These are phyloP conservation scores for Talaromyces albobiverticillius DNA, from an alignment of 2,329 filamentous ascomycete species.

Conservation along the genomic window DNA sequence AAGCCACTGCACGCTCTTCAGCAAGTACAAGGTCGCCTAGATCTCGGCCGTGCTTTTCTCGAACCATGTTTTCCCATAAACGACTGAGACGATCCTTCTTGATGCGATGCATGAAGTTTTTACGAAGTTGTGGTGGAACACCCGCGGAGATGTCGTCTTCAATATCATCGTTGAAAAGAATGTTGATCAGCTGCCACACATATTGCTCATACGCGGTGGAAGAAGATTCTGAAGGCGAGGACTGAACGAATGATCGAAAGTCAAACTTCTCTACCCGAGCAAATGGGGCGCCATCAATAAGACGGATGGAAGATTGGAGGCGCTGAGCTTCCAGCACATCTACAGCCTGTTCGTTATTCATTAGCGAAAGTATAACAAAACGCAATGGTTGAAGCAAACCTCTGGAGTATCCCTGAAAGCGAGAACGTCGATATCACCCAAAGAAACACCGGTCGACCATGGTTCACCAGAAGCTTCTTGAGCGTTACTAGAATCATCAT, in stretches of 20 bases:
- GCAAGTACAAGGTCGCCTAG: constrained; percentile 62
- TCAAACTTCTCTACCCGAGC: constrained; percentile 37
- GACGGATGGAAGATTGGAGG: constrained; percentile 42
- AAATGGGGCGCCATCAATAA: constrained; percentile 59
- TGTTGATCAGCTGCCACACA: constrained; percentile 81
- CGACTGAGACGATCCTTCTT: constrained; percentile 47
- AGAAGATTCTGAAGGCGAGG: constrained; percentile 23
- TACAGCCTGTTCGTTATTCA: constrained; percentile 19
- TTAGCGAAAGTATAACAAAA: background rate
- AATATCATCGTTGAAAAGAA: constrained; percentile 74
- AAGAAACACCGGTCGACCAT: constrained; percentile 52
- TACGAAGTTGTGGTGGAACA: constrained; percentile 37
- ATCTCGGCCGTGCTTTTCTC: constrained; percentile 65
- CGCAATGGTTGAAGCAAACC: constrained; percentile 17
- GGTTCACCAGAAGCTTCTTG: constrained; percentile 39
- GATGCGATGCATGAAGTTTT: constrained; percentile 42
- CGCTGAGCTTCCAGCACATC: constrained; percentile 35
- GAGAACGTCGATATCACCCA: constrained; percentile 31
- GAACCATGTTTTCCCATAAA: constrained; percentile 40
- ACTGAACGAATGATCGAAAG: constrained; percentile 31
- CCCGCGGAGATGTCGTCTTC: constrained; percentile 45
- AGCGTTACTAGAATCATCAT: constrained; percentile 33
- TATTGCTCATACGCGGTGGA: constrained; percentile 35
- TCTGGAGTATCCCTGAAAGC: constrained; percentile 21
- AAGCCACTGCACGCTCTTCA: constrained; percentile 81